A percentile compares a stretch with the other conserved stretches of the same genome.
These are phyloP conservation scores for Diatrype stigma DNA, from an alignment of 2,329 filamentous ascomycete genomes.

Conservation along the genomic window DNA sequence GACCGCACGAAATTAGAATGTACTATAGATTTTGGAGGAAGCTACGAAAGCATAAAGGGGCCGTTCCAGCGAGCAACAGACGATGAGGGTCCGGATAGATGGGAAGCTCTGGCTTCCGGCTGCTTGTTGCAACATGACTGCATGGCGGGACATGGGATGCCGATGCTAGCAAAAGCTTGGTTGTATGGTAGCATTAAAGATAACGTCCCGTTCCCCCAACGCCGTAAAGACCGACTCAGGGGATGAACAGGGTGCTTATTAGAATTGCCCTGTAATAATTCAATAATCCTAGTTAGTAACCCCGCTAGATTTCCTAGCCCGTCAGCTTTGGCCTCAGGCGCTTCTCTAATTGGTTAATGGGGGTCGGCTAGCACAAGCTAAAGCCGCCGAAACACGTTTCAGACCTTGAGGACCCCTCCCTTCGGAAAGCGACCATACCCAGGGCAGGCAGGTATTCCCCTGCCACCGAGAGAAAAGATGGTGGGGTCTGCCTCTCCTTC, in stretches of 20 bases:
- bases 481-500: too few species aligned
- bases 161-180: neutral
- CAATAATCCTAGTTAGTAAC: conserved; percentile 4
- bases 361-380: conserved; percentile 4
- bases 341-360: conserved; percentile 10
- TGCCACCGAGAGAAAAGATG: neutral
- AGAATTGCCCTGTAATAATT: conserved; percentile 3
- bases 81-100: too few species aligned
- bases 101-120: too few species aligned
- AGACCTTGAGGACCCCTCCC: conserved; percentile 1
- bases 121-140: too few species aligned
- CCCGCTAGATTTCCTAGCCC: conserved; percentile 11
- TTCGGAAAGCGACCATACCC: neutral
- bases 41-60: too few species aligned
- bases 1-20: too few species aligned
- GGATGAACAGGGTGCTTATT: neutral
- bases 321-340: conserved; percentile 10
- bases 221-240: neutral
- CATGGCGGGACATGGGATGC: too few species aligned
- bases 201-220: neutral
- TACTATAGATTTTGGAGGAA: too few species aligned
- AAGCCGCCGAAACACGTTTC: conserved; percentile 20
- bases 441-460: neutral
- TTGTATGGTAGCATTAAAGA: neutral
- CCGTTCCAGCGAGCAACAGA: too few species aligned